Base-by-base conservation (phyloP, 2,329 filamentous ascomycete species). In the Phyllosticta paracitricarpa region DNA sequence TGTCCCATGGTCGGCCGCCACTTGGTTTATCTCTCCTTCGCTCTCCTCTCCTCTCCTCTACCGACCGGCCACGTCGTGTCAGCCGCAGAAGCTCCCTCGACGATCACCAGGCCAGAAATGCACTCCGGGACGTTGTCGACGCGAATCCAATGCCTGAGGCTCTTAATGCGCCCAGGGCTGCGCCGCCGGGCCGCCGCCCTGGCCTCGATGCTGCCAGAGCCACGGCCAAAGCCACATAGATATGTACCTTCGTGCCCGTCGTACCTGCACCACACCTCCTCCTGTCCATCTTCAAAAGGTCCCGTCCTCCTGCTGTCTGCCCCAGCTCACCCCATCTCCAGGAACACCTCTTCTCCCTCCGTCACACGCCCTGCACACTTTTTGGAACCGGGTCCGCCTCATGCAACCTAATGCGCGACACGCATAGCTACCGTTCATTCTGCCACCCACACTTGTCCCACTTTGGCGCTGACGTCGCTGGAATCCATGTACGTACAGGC, bases 381-480 rank as follows among this genome's bases (percentile, higher is more conserved):
- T 58, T 54, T 53, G 33, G 57, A 59, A 48, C 58, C 58, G 52
- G 33, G 58, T 48, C 9, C 57, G 33, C 26, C 17, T 55, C 58
- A 59, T 59, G 58, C 58, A 24, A 30, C 33, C 25, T 60, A 60
- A 60, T 60, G 58, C 58, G 56, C 58, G 58, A 60, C 58, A 60
- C 56, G 58, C 58, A 60, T 60, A 26, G 24, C 33, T 54, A 51
- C 53, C 53, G 30, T 56, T 54, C 33, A 24, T 60, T 25, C 51
- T 55, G 58, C 56, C 54, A 60, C 58, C 58, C 53, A 54, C 35
- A 25, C 54, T 35, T 51, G 58, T 60, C 30, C 52, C 52, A 55
- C 58, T 53, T 33, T 25, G 33, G 30, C 35, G 28, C 58, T 54
- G 56, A 60, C 56, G 51, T 56, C 55, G 40, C 40, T 48, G 17